Evolutionary conservation across 352 stramenopile genomes (phyloP), one percentile per base, ranked within the genome.

Genomic region (Pythium aphanidermatum): DNA sequence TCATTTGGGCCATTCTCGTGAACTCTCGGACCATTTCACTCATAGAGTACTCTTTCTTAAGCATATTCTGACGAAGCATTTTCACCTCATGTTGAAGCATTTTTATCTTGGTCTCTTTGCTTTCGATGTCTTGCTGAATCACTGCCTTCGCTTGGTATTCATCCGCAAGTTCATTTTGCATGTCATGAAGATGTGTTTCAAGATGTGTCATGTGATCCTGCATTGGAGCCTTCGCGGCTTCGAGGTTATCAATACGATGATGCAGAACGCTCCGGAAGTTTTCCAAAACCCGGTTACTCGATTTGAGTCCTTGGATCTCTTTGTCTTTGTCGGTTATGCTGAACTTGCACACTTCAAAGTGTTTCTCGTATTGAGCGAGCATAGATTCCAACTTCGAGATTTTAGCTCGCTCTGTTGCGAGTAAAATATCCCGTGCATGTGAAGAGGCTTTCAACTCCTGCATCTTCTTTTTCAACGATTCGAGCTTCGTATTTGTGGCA

Each of bases 381-480:
- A 72, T 82, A 2, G 58, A 50, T 43, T 92, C 78, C 5, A 92
- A 57, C 17, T 81, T 80, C 3, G 55, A 41, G 7, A 78, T 62
- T 43, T 89, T 90, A 8, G 73, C 74, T n/a, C 65, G 54, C 30
- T 92, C 80, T 3, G 74, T 90, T 7, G 74, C 57, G 1, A 92
- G 46, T 19, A 92, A 44, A n/a, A 89, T 68, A 43, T 92, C 77
- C 5, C 70, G 65, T 29, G 70, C 71, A 12, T 84, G 67, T 0
- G 74, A 85, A 0, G 71, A 70, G 6, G 80, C 72, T 46, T 90
- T 90, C 9, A 92, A 55, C 47, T 92, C 80, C 34, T 90, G 77
- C 57, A 90, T 83, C 34, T 92, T 92, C 52, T 90, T 92, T 35
- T 85, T 71, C 8, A 90, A 55, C 6, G 75, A 83, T 35, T 92